Percentiles rank a stretch among this genome's conserved stretches.
These are phyloP conservation scores for Metschnikowia lunata DNA, from an alignment of 805 yeast genomes.

Conservation along the genomic window DNA sequence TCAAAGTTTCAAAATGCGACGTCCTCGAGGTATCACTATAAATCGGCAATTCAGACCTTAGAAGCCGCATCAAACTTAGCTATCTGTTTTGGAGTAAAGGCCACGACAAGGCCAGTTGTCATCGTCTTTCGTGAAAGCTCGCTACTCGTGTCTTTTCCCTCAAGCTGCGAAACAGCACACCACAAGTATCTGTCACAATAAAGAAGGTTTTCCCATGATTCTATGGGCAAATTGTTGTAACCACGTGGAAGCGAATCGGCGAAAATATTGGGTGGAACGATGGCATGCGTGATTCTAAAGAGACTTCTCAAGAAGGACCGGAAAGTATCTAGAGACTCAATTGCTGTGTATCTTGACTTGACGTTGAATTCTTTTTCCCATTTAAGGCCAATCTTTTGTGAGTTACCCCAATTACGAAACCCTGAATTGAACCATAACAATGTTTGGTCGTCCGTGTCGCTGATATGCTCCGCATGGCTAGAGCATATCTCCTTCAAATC, in stretches of 20 bases:
- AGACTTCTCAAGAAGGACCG: slow-evolving; percentile 28
- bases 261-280: slow-evolving; percentile 19
- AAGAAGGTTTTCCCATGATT: slow-evolving; percentile 13
- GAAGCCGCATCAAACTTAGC: slow-evolving; percentile 42
- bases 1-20: no score
- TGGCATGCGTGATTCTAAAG: slow-evolving; percentile 41
- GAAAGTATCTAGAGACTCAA: slow-evolving; percentile 23
- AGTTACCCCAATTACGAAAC: slow-evolving; percentile 48
- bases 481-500: slow-evolving; percentile 48
- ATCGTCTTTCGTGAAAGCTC: slow-evolving; percentile 24
- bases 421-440: slow-evolving; percentile 75
- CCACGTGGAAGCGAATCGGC: not conserved
- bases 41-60: slow-evolving; percentile 15
- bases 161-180: slow-evolving; percentile 58
- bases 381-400: slow-evolving; percentile 23
- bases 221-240: slow-evolving; percentile 11
- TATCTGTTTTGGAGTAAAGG: slow-evolving; percentile 28
- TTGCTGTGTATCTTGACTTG: slow-evolving; percentile 22
- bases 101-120: slow-evolving; percentile 43
- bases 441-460: slow-evolving; percentile 45
- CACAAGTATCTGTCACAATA: slow-evolving; percentile 55
- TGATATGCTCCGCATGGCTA: slow-evolving; percentile 59
- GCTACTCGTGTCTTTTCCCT: slow-evolving; percentile 37
- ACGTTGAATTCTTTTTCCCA: slow-evolving; percentile 28
- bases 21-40: no score